Conservation (phyloP, 768 basidiomycete genomes). For the Clitopilus hobsonii region DNA sequence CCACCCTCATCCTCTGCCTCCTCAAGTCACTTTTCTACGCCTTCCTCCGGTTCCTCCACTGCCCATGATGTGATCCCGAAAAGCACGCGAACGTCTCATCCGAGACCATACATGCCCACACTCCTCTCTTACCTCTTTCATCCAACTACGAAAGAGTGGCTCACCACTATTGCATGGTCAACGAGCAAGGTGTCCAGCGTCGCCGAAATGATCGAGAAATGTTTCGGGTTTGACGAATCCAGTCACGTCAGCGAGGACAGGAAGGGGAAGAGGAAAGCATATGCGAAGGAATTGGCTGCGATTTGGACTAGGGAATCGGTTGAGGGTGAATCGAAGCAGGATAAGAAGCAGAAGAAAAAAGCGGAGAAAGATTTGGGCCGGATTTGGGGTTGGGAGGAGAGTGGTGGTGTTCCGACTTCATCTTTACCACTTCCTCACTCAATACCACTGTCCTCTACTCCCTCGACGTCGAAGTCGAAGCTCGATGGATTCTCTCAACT, state of each 20-base stretch:
- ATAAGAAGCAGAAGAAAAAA: neutral
- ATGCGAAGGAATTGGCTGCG: too few species aligned
- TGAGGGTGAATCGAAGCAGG: too few species aligned
- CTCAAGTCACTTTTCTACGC: neutral
- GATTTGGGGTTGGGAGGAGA: neutral
- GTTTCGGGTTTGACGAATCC: conserved; percentile 39
- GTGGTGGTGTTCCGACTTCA: neutral
- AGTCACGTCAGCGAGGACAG: conserved; percentile 25
- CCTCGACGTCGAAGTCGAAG: neutral
- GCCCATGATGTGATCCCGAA: conserved; percentile 1
- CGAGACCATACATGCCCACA: conserved; percentile 58
- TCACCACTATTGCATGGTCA: conserved; percentile 83
- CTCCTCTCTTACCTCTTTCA: conserved; percentile 61
- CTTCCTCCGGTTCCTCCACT: neutral
- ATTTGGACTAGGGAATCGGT: too few species aligned
- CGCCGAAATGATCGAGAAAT: conserved; percentile 58
- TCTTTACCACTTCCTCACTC: neutral
- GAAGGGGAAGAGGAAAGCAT: neutral
- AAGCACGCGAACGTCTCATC: conserved; percentile 34
- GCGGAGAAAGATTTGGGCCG: neutral
- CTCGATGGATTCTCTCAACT: conserved; percentile 21
- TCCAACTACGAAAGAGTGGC: conserved; percentile 47
- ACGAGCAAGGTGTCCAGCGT: conserved; percentile 77
- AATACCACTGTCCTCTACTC: neutral
- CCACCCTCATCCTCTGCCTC: neutral